Evolutionary conservation across 495 filamentous ascomycete genomes (phyloP).

Genomic region (Bombardia bombarda): DNA sequence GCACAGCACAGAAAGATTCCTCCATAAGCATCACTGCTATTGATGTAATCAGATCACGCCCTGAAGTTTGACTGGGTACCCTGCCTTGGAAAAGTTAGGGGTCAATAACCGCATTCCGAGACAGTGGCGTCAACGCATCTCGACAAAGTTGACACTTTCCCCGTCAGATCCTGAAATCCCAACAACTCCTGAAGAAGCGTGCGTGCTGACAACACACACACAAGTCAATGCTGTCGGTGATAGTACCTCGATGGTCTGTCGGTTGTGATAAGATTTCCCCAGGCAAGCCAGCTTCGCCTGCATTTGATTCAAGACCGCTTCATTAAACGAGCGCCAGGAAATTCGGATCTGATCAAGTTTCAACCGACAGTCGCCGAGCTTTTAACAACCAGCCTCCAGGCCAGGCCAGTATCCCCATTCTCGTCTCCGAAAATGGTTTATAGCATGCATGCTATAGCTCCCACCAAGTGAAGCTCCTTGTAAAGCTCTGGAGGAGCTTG

Average conservation of each 20-base stretch:
- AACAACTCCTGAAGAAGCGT: neutral
- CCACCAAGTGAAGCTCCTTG: constrained; percentile 12
- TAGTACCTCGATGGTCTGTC: too few species aligned
- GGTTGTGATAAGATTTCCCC: constrained; percentile 3
- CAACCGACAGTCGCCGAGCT: constrained; percentile 12
- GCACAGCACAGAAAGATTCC: too few species aligned
- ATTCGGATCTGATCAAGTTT: constrained; percentile 16
- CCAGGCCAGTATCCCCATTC: too few species aligned
- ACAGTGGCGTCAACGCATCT: neutral
- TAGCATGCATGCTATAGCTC: constrained; percentile 4
- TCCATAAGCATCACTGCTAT: too few species aligned
- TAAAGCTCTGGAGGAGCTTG: constrained; percentile 14
- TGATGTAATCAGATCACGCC: too few species aligned
- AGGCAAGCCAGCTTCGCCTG: neutral
- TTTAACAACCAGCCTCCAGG: too few species aligned
- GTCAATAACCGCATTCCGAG: neutral
- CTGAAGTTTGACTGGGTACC: too few species aligned
- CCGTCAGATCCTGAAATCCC: neutral
- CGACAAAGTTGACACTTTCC: neutral
- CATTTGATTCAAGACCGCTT: constrained; percentile 3
- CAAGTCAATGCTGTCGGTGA: too few species aligned
- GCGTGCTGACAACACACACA: neutral
- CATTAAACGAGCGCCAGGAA: constrained; percentile 11
- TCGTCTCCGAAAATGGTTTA: neutral
- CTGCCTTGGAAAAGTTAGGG: too few species aligned